Base-by-base conservation (phyloP, 78 protist species). In the Mastigamoeba balamuthi region DNA sequence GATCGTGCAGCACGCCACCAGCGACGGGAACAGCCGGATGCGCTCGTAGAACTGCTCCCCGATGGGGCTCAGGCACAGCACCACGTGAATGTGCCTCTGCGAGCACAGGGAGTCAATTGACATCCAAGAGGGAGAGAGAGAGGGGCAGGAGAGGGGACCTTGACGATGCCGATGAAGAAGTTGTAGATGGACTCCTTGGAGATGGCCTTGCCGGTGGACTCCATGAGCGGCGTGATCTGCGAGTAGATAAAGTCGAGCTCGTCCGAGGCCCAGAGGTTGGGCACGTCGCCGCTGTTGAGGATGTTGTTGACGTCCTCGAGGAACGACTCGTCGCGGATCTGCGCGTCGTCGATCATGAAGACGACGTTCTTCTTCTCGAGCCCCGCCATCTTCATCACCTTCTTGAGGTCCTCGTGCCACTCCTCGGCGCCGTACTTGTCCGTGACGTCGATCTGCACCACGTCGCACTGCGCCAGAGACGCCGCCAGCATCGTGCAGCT, bases 261-360 rank as follows among this genome's bases (percentile, higher is more conserved):
- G 35, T 75, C 83, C 6, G 27, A 38, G 0, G 69, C 88, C 67
- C 78, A 85, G 36, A 95, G 30, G 82, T 87, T 88, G 41, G 98
- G 96, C 6, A 95, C 93, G 28, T 92, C 96, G 5, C 95, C 98
- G 37, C 81, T 40, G 86, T 83, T 83, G 10, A 95, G 85, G 10
- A 95, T 77, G 82, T 67, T 81, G 76, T 83, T 87, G 66, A 95
- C 53, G 81, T 92, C 96, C 74, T 95, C 98, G 25, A 95, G 68
- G 76, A 95, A 88, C 29, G 68, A 2, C 67, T 87, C 92, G 28
- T 38, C 6, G 64, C 87, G 74, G 64, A 95, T 83, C 81, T 95
- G 96, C 33, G 94, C 83, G 84, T 95, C 98, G 44, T 88, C 38
- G 75, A 90, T 89, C 3, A 95, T 74, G 75, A 95, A 92, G 6